Evolutionary conservation across 768 basidiomycete genomes (phyloP).

Genomic region (Pleurotus djamor): DNA sequence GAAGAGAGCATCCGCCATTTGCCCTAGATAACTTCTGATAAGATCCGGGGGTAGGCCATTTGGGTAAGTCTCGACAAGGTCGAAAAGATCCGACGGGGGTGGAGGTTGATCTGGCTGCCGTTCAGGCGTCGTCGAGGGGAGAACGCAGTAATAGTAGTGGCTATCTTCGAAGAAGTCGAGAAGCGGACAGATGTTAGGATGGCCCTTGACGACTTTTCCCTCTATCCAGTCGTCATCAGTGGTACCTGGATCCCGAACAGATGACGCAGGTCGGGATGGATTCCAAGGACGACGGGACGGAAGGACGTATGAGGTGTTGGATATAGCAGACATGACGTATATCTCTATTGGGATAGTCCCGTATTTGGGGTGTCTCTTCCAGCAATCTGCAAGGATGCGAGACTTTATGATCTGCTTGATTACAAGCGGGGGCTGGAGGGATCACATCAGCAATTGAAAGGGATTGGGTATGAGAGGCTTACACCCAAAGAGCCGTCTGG

Average conservation of each 20-base stretch:
- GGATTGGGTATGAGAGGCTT: slow-evolving; percentile 33
- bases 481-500: slow-evolving; percentile 82
- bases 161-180: slow-evolving; percentile 97
- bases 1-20: slow-evolving; percentile 86
- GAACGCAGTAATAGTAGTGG: slow-evolving; percentile 93
- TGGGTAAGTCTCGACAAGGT: slow-evolving; percentile 89
- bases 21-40: slow-evolving; percentile 84
- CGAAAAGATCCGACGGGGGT: slow-evolving; percentile 85
- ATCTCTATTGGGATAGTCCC: slow-evolving; percentile 99
- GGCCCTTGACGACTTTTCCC: slow-evolving; percentile 75
- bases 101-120: slow-evolving; percentile 46
- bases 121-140: slow-evolving; percentile 74
- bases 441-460: background rate
- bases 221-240: slow-evolving; percentile 55
- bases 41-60: slow-evolving; percentile 75
- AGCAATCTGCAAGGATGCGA: slow-evolving; percentile 97
- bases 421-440: slow-evolving; percentile 75
- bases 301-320: slow-evolving; percentile 76
- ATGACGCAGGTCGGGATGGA: slow-evolving; percentile 49
- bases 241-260: slow-evolving; percentile 7
- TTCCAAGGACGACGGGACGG: slow-evolving; percentile 83
- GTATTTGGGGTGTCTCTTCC: slow-evolving; percentile 94
- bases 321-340: slow-evolving; percentile 89
- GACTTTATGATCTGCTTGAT: slow-evolving; percentile 99
- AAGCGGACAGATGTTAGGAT: slow-evolving; percentile 93